Evolutionary conservation across 108 stramenopile species (phyloP).

Genomic region (Nitzschia sp.): DNA sequence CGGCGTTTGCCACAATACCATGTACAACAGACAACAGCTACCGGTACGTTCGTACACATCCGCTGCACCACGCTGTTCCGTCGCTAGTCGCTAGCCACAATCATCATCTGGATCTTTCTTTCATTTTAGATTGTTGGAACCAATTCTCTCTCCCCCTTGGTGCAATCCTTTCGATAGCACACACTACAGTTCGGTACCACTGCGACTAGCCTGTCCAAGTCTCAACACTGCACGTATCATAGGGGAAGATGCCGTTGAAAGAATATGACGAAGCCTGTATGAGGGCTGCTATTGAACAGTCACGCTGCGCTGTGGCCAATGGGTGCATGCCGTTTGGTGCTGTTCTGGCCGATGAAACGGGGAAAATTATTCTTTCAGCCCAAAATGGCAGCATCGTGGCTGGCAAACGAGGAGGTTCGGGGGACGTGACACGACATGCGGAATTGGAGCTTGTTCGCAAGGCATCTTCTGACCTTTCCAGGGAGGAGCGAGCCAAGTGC

Average conservation of each 20-base stretch:
- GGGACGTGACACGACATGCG: conserved; percentile 41
- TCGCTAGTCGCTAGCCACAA: too few species aligned
- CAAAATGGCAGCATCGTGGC: conserved; percentile 15
- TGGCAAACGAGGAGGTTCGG: conserved; percentile 26
- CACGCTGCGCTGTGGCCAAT: conserved; percentile 16
- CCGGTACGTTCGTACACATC: too few species aligned
- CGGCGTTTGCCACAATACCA: too few species aligned
- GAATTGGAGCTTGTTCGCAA: conserved; percentile 39
- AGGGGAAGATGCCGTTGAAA: background rate
- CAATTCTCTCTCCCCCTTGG: too few species aligned
- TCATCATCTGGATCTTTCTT: too few species aligned
- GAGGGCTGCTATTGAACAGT: conserved; percentile 1
- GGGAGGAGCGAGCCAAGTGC: conserved; percentile 13
- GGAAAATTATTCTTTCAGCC: conserved; percentile 9
- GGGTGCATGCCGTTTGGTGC: conserved; percentile 45
- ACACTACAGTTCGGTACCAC: too few species aligned
- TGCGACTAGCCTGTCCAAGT: too few species aligned
- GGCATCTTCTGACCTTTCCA: conserved; percentile 1
- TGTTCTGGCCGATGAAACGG: conserved; percentile 18
- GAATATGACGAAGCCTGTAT: background rate
- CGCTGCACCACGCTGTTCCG: too few species aligned
- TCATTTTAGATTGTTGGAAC: too few species aligned
- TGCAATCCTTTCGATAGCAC: too few species aligned
- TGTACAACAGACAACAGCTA: too few species aligned
- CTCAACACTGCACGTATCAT: too few species aligned